Evolutionary conservation across 1,284 basidiomycete species (phyloP).

Genomic region (Pseudozyma sp.): DNA sequence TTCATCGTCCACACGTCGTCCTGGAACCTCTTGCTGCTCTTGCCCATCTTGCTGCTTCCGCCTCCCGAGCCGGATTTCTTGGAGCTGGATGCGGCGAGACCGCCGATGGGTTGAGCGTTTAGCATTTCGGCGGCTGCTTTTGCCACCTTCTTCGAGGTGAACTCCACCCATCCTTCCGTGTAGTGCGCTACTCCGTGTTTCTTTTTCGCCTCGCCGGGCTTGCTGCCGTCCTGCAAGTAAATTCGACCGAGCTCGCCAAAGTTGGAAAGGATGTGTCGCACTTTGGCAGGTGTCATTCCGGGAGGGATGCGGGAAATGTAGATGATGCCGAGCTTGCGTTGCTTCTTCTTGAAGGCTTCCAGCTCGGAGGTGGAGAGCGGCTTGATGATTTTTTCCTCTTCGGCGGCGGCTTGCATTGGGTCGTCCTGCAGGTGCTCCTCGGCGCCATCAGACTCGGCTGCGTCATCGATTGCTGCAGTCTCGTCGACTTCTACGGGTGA

Average conservation of each 20-base stretch:
- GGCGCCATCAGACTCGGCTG: conserved; percentile 9
- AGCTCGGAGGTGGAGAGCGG: conserved; percentile 55
- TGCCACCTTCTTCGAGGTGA: conserved; percentile 90
- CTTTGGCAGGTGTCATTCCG: conserved; percentile 98
- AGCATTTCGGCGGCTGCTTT: conserved; percentile 92
- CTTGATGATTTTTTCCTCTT: conserved; percentile 49
- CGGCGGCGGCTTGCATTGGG: conserved; percentile 32
- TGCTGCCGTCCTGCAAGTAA: conserved; percentile 62
- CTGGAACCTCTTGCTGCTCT: conserved; percentile 74
- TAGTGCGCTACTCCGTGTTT: conserved; percentile 76
- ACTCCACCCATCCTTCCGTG: conserved; percentile 98
- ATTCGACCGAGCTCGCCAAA: conserved; percentile 67
- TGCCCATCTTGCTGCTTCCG: conserved; percentile 51
- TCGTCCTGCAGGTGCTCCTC: conserved; percentile 49
- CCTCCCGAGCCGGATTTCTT: conserved; percentile 53
- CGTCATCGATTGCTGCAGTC: conserved; percentile 2
- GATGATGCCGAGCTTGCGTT: conserved; percentile 76
- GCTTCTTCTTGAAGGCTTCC: conserved; percentile 60
- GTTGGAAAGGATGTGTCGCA: conserved; percentile 76
- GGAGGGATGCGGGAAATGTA: conserved; percentile 97
- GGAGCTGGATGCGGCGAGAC: conserved; percentile 42
- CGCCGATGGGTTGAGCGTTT: conserved; percentile 90
- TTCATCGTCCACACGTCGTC: conserved; percentile 99
- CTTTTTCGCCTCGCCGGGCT: conserved; percentile 35
- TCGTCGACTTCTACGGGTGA: not conserved